phyloP scores from a whole-genome alignment of 2,329 filamentous ascomycete species.

The Aspergillus carbonarius region DNA sequence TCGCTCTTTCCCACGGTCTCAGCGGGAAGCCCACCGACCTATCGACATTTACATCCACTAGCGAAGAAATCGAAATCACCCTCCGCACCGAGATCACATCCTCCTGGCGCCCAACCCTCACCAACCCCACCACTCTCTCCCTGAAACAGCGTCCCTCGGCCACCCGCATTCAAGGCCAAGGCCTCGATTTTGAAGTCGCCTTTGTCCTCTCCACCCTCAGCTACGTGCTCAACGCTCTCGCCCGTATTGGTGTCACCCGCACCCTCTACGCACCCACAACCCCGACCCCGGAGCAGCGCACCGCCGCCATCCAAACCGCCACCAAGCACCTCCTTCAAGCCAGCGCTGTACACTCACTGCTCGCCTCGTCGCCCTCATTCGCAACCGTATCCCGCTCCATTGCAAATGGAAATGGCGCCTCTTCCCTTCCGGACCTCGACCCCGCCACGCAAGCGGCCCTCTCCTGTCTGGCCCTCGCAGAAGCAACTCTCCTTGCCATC shows the following conservation, averaged over 20 bases:
- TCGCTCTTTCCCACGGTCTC: constrained; percentile 74
- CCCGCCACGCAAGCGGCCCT: constrained; percentile 44
- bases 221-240: constrained; percentile 69
- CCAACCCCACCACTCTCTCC: constrained; percentile 47
- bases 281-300: constrained; percentile 66
- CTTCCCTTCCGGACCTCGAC: constrained; percentile 47
- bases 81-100: constrained; percentile 66
- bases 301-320: constrained; percentile 67
- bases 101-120: constrained; percentile 80
- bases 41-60: constrained; percentile 33
- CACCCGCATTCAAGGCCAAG: constrained; percentile 66
- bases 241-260: constrained; percentile 69
- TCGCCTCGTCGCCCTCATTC: constrained; percentile 57
- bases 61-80: constrained; percentile 66
- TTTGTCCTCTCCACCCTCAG: constrained; percentile 77
- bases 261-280: constrained; percentile 65
- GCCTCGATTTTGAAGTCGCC: constrained; percentile 78
- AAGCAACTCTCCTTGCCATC: constrained; percentile 86
- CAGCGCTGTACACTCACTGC: constrained; percentile 72
- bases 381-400: constrained; percentile 33
- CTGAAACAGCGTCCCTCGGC: constrained; percentile 26
- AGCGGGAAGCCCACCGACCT: constrained; percentile 50
- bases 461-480: constrained; percentile 68
- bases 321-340: constrained; percentile 77
- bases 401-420: background rate